A percentile compares a stretch with the other conserved stretches of the same genome.
Conservation (phyloP, 441 rosid species). For the Populus trichocarpa region DNA sequence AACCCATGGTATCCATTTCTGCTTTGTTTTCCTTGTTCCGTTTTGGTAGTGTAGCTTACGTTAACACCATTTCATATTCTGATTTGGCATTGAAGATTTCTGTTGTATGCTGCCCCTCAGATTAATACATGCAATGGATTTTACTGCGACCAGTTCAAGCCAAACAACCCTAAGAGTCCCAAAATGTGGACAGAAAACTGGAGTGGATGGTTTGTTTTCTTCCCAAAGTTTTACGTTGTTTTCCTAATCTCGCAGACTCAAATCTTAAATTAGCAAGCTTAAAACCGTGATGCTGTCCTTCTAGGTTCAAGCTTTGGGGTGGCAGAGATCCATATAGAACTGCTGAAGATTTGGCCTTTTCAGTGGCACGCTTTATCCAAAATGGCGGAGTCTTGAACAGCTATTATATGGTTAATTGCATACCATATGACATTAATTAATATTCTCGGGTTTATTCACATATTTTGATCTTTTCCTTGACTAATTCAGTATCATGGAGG, state of each 20-base stretch:
- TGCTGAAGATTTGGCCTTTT: constrained; percentile 57
- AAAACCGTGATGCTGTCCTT: neutral
- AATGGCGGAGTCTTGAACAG: constrained; percentile 58
- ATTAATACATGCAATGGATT: constrained; percentile 53
- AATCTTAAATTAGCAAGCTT: too few relatives aligned
- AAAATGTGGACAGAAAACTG: constrained; percentile 80
- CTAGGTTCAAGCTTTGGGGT: constrained; percentile 63
- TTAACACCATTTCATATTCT: neutral
- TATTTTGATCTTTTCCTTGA: neutral
- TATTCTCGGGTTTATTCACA: too few relatives aligned
- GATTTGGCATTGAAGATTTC: neutral
- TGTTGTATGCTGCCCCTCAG: constrained; percentile 22
- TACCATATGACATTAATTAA: neutral
- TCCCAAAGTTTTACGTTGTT: neutral
- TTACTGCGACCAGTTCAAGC: constrained; percentile 28
- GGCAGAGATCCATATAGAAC: constrained; percentile 51
- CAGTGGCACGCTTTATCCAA: constrained; percentile 63
- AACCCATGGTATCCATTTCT: constrained; percentile 43
- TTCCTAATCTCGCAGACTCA: neutral
- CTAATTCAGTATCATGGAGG: constrained; percentile 68
- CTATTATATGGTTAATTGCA: constrained; percentile 59
- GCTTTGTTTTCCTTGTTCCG: neutral
- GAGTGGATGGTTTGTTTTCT: constrained; percentile 45
- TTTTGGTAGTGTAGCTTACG: neutral
- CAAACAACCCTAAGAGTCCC: constrained; percentile 46